Evolutionary conservation across 106 monocot species (phyloP).

Genomic region (Dendrobium chrysotoxum): DNA sequence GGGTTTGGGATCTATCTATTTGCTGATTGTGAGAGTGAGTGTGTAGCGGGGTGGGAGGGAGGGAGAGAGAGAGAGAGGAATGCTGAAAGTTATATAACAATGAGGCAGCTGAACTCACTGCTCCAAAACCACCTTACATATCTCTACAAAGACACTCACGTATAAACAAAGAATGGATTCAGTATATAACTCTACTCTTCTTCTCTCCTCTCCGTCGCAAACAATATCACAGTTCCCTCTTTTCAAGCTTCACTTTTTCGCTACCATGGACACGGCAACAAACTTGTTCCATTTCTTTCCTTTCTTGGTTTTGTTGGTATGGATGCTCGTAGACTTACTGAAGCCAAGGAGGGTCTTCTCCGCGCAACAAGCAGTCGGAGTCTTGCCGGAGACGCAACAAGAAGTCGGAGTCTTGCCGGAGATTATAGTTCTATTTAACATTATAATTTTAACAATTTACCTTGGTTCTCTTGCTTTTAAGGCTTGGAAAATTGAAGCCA

Average conservation of each 20-base stretch:
- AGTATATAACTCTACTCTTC: background rate
- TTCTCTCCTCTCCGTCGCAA: background rate
- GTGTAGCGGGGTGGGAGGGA: background rate
- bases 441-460: slow-evolving; percentile 18
- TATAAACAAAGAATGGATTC: background rate
- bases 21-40: background rate
- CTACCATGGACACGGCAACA: slow-evolving; percentile 10
- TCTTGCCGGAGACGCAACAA: background rate
- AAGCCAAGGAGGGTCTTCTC: background rate
- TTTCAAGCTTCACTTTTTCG: background rate
- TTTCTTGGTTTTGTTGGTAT: slow-evolving; percentile 21
- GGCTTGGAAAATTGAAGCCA: slow-evolving; percentile 3
- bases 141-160: no score
- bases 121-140: background rate
- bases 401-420: background rate
- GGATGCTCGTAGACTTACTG: slow-evolving; percentile 15
- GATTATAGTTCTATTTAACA: slow-evolving; percentile 11
- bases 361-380: background rate
- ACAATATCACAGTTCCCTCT: background rate
- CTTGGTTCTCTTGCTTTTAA: slow-evolving; percentile 26
- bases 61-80: background rate
- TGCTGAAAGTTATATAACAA: background rate
- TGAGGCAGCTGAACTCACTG: background rate
- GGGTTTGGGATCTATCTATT: background rate
- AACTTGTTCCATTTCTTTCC: slow-evolving; percentile 3